Base-by-base conservation (phyloP, 2,329 filamentous ascomycete species). In the Dryadomyces quercivorus region DNA sequence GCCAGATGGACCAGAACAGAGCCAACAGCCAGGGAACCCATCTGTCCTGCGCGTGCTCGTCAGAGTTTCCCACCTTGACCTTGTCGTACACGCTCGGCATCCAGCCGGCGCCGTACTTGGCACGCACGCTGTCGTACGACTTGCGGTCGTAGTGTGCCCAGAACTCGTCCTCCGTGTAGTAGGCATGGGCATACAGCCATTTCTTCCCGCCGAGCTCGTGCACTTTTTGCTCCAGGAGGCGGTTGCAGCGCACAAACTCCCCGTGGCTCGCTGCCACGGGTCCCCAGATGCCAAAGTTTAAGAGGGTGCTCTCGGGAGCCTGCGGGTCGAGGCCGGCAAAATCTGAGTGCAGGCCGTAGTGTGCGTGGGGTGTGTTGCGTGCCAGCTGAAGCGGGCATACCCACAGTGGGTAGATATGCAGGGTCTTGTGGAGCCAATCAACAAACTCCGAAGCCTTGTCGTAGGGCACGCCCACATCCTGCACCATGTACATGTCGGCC, bases 151-250 rank as follows among this genome's bases (percentile, higher is more conserved):
- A 87, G 53, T 78, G 72, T 10, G 70, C 65, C 83, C 84, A 86
- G 63, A 88, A 88, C 59, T 87, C 84, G 0, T 78, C 74, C 63
- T 84, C 77, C 3, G 74, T 78, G 64, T 85, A 85, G 65, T 82
- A 86, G 0, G 81, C 79, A 55, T 86, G 82, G 1, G 82, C 82
- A 58, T 88, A 88, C 1, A 88, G 67, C 72, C 81, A 85, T 66
- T 86, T 86, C 70, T 80, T 82, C 6, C 84, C 84, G 2, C 76
- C 72, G 7, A 84, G 71, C 26, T 77, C 74, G 9, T 73, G 72
- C 0, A 86, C 71, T 54, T 77, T 79, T 9, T 70, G 67, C 66
- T 87, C 84, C 1, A 88, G 69, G 0, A 71, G 72, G 1, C 80
- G 74, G 64, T 87, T 87, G 51, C 72, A 69, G 1, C 62, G 60